Base-by-base conservation (phyloP, 768 basidiomycete genomes). In the Mycena crocata region DNA sequence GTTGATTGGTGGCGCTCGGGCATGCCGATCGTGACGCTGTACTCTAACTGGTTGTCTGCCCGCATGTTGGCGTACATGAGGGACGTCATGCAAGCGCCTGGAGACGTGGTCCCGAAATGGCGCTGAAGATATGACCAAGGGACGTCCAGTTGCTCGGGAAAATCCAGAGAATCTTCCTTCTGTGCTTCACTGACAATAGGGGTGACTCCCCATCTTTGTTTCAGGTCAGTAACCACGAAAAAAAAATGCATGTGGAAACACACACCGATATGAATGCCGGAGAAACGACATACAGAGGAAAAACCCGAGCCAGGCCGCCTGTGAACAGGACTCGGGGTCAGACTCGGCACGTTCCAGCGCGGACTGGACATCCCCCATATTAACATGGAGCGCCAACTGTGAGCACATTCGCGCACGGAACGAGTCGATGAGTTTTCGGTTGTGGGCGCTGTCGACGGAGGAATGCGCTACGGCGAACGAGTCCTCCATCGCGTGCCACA, bases 141-240 rank as follows among this genome's bases (percentile, higher is more conserved):
- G 2, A 71, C 2, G n/a, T 73, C 64, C 9, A 73, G 60, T 31
- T 71, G 49, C 23, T 48, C 50, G n/a, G 72, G 72, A 42, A 73
- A 68, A 21, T 70, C 65, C n/a, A 73, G 26, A 5, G 66, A 62
- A n/a, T 63, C 37, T 40, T 73, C 72, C 32, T 50, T 63, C 48
- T 73, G 72, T 3, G 72, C 72, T 64, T 73, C 72, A 12, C 72
- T 66, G 24, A 73, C 72, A n/a, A 73, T 65, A 14, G 72, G 72
- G 19, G 55, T 69, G 2, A 73, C 63, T 3, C 70, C 72, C 72
- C 72, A 73, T 40, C 72, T n/a, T n/a, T 73, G 56, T 26, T 4
- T 9, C 15, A 24, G n/a, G n/a, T n/a, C 30, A 5, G 49, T 49
- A 34, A 55, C 45, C 12, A 59, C 19, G 39, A 26, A 14, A 28